Evolutionary conservation across 1,284 basidiomycete species (phyloP).

Genomic region (Pseudozyma sp.): DNA sequence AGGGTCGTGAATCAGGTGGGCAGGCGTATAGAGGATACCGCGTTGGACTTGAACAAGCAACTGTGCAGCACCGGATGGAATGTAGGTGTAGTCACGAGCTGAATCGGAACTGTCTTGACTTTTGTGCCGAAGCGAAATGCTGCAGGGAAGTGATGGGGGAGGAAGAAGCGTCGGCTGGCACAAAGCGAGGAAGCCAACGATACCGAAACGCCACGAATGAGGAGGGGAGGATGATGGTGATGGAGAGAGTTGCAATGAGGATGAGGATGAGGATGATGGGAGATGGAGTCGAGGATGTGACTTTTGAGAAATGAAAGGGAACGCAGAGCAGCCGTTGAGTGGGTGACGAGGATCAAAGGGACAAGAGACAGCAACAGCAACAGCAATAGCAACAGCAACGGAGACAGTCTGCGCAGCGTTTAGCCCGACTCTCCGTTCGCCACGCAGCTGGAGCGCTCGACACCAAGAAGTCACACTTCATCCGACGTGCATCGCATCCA

Average conservation of each 20-base stretch:
- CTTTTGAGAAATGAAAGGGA: slow-evolving; percentile 2
- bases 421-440: too few species aligned
- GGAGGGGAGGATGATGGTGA: slow-evolving; percentile 4
- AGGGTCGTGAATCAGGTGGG: too few species aligned
- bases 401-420: not conserved
- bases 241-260: not conserved
- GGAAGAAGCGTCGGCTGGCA: not conserved
- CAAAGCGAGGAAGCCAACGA: not conserved
- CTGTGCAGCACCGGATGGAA: too few species aligned
- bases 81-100: too few species aligned
- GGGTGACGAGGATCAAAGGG: slow-evolving; percentile 3
- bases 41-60: too few species aligned
- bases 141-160: not conserved
- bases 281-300: not conserved
- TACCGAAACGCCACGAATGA: not conserved
- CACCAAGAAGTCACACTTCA: slow-evolving; percentile 8
- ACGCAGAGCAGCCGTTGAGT: not conserved
- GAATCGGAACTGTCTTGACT: too few species aligned
- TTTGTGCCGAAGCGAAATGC: too few species aligned
- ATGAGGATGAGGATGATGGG: slow-evolving; percentile 1
- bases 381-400: not conserved
- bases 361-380: not conserved
- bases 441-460: not conserved
- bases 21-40: too few species aligned
- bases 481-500: too few species aligned